Evolutionary conservation across 176 grass and related monocot species (phyloP), one percentile per base, ranked within the genome.

Genomic region (Oryza longistaminata): DNA sequence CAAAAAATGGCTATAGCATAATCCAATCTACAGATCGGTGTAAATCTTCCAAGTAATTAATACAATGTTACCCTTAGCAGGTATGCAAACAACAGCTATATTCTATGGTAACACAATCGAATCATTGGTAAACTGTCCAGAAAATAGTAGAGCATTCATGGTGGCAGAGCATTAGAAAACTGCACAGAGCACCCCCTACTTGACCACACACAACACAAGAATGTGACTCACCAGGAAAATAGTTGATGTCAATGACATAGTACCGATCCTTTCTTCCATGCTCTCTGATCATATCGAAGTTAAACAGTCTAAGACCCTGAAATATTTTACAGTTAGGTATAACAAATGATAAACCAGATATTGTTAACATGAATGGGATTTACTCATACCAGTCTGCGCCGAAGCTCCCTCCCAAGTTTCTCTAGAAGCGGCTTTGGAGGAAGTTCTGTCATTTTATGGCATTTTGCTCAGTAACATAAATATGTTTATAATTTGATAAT

Each of bases 231-330:
- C 91, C 91, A 78, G 91, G 94, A 67, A 97, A 97, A 82, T 97
- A 97, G 44, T 97, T 93, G 70, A 97, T 97, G 75, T 97, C 91
- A 73, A 97, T 93, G 72, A 97, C 91, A 88, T 93, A 97, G 81
- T 93, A 97, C 66, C 81, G 82, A 81, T 92, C 89, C 65, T 85
- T 93, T 61, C 81, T 92, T 49, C 91, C 91, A 86, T 92, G 82
- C 64, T 93, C 89, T 67, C 91, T 91, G 40, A 97, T 97, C n/a
- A 97, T 90, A 80, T 97, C 94, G 71, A 97, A 76, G 70, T 97
- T 97, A 88, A 97, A 97, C 68, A 97, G 68, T 71, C 85, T 90
- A 67, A 97, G 86, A 69, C 94, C 91, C 94, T 93, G 82, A 21
- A 62, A 92, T 74, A 13, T 78, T 68, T 25, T 79, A 34, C 37